Percentiles rank a stretch among this genome's conserved stretches.
Conservation (phyloP, 306 rosid genomes). For the Abrus precatorius region DNA sequence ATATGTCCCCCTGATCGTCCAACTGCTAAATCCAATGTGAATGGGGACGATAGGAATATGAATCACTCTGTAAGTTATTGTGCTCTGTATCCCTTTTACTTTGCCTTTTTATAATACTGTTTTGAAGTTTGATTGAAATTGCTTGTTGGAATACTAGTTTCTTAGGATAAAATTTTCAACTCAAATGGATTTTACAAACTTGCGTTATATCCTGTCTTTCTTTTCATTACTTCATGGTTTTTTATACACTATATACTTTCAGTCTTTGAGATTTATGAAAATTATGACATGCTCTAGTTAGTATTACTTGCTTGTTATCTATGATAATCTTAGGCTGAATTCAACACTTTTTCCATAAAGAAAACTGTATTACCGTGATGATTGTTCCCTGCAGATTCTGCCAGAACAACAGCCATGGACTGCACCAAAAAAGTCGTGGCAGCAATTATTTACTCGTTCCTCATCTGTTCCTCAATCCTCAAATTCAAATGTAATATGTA, state of each 20-base stretch:
- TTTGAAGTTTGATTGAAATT: constrained; percentile 33
- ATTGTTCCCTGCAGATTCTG: constrained; percentile 67
- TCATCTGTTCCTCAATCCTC: constrained; percentile 65
- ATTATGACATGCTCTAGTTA: constrained; percentile 12
- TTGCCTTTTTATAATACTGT: constrained; percentile 9
- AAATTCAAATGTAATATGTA: constrained; percentile 78
- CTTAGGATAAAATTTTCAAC: neutral
- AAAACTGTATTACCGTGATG: constrained; percentile 45
- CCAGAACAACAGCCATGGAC: constrained; percentile 65
- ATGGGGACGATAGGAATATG: constrained; percentile 69
- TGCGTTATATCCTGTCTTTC: constrained; percentile 2
- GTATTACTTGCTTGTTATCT: constrained; percentile 33
- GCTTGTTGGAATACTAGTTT: neutral
- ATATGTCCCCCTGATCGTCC: constrained; percentile 68
- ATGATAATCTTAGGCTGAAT: constrained; percentile 30
- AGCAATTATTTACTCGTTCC: constrained; percentile 91
- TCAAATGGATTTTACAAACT: neutral
- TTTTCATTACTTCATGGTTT: neutral
- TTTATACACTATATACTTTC: neutral
- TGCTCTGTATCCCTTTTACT: constrained; percentile 34
- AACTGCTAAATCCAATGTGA: constrained; percentile 63
- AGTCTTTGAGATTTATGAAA: constrained; percentile 30
- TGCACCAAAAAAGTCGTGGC: constrained; percentile 90
- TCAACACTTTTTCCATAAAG: constrained; percentile 6
- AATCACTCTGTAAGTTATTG: constrained; percentile 71